Percentiles rank a stretch among this genome's conserved stretches.
Conservation (phyloP, 441 rosid genomes). For the Arabidopsis lyrata region DNA sequence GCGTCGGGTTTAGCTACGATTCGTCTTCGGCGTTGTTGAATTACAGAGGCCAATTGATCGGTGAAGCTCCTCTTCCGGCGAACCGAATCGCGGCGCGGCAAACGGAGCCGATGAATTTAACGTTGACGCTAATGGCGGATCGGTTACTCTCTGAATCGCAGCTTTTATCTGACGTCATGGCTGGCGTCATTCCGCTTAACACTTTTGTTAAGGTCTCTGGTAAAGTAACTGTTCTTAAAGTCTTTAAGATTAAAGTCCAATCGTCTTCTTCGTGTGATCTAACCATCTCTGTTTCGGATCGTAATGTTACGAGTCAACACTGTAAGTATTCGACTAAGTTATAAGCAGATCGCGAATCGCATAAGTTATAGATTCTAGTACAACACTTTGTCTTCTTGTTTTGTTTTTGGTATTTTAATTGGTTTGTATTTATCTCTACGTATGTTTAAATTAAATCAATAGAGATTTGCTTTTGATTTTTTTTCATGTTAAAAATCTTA, state of each 20-base stretch:
- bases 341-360: background rate
- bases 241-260: constrained; percentile 53
- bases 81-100: constrained; percentile 52
- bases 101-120: constrained; percentile 54
- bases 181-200: constrained; percentile 56
- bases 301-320: constrained; percentile 55
- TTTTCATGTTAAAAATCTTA: no score
- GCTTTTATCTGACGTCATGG: constrained; percentile 46
- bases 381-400: background rate
- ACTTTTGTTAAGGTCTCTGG: constrained; percentile 56
- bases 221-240: constrained; percentile 57
- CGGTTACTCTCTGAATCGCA: constrained; percentile 55
- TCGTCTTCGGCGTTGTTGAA: constrained; percentile 56
- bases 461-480: background rate
- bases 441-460: background rate
- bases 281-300: constrained; percentile 48
- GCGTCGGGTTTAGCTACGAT: constrained; percentile 65
- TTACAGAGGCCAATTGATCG: constrained; percentile 65
- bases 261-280: constrained; percentile 67
- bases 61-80: constrained; percentile 71
- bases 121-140: constrained; percentile 71
- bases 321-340: constrained; percentile 65
- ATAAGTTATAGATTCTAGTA: background rate
- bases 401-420: background rate
- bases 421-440: background rate